phyloP scores from a whole-genome alignment of 1,284 basidiomycete species.

The Ganoderma boninense region DNA sequence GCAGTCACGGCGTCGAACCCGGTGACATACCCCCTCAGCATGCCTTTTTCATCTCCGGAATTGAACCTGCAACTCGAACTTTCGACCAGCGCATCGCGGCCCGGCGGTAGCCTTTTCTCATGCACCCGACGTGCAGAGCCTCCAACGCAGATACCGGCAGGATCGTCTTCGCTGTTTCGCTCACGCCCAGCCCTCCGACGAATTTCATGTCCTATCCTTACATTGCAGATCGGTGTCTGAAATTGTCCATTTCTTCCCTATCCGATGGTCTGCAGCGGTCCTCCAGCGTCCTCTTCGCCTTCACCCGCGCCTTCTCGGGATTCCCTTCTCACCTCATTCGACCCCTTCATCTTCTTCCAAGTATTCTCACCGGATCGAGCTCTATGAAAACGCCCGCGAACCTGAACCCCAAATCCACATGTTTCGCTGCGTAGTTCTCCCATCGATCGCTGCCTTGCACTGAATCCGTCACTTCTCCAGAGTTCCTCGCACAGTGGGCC shows the following conservation, averaged over 20 bases:
- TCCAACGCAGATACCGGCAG: conserved; percentile 21
- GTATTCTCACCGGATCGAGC: conserved; percentile 26
- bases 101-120: conserved; percentile 19
- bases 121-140: conserved; percentile 6
- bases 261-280: conserved; percentile 7
- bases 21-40: conserved; percentile 22
- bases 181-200: conserved; percentile 20
- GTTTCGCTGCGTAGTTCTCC: conserved; percentile 7
- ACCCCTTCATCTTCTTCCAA: conserved; percentile 23
- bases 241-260: conserved; percentile 25
- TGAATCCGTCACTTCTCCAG: conserved; percentile 4
- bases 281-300: conserved; percentile 15
- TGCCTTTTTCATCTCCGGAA: conserved; percentile 32
- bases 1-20: conserved; percentile 15
- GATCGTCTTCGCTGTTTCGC: conserved; percentile 24
- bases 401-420: conserved; percentile 11
- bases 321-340: conserved; percentile 23
- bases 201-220: conserved; percentile 5
- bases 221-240: conserved; percentile 21
- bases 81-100: conserved; percentile 22
- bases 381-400: conserved; percentile 18
- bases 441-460: conserved; percentile 25
- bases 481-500: conserved; percentile 2
- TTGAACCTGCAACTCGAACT: conserved; percentile 24
- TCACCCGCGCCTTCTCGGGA: conserved; percentile 9